Base-by-base conservation (phyloP, 192 early-diverging fungal species). In the Mortierella alpina region DNA sequence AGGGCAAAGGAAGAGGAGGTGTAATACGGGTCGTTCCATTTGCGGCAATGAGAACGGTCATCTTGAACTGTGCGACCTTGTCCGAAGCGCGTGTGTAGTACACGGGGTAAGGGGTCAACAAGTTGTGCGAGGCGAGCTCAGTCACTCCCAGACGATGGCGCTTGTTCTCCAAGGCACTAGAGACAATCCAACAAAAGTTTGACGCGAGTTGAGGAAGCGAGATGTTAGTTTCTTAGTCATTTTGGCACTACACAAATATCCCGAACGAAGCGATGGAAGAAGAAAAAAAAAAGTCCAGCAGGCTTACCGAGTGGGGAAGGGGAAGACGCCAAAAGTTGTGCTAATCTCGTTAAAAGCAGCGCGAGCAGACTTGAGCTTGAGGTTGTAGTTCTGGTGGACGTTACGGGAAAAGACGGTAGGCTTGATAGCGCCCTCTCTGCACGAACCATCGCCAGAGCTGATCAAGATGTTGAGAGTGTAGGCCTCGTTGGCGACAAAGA, bases 41-140 rank as follows among this genome's bases (percentile, higher is more conserved):
- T 50, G 91, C 73, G 59, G 87, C 72, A 59, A 92, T 83, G 58
- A 93, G 63, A 14, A 93, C 88, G 0, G 93, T 94, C 54, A 86
- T 75, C 85, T 94, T 92, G 82, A 94, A 93, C 84, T 94, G 93
- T 9, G 94, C 92, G 53, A 87, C 75, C 51, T 84, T 84, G 23
- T 84, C 75, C 51, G 76, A 50, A 14, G 70, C n/a, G 53, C 87
- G 86, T 49, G 90, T 89, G 53, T 87, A 82, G 45, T 89, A 86
- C 13, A 92, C 88, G 15, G 90, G 85, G 60, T 90, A 89, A 17
- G 92, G 88, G 14, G 86, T 89, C 65, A 95, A 70, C 41, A 95
- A 81, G 11, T 85, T 84, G 73, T 92, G 88, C 44, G 75, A 72
- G 20, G 92, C 84, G 44, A 92, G 84, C 68, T 94, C 93, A 53